Base-by-base conservation (phyloP, 2,329 filamentous ascomycete species). In the Aphanoascus verrucosus region DNA sequence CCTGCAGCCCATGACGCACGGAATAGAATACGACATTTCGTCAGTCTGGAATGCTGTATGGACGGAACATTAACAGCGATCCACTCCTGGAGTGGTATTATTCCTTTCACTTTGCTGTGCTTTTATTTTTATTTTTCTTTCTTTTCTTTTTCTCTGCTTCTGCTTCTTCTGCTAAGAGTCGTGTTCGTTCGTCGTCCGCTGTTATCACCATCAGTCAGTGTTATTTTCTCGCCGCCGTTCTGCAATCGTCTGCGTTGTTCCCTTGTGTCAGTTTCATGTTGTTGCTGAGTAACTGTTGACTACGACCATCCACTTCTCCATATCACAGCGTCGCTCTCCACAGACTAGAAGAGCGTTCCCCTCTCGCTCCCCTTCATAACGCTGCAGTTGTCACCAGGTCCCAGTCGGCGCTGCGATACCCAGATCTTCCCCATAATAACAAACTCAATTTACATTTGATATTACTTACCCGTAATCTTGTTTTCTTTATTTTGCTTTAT, bases 381-480 rank as follows among this genome's bases (percentile, higher is more conserved):
- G 6, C 14, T 28, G 23, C 23, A 28, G 7, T 28, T 28, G 23
- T 28, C 23, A 28, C 23, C 23, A 23, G 19, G 14, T 23, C 42
- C 42, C 17, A 12, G 17, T 19, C 15, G 19, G 15, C 5, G 19
- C 41, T 44, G 23, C 28, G 31, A 34, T 43, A 40, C 49, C 41
- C 49, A 43, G 41, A 43, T 51, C 32, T 38, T 40, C 50, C 11
- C 50, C 34, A 46, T 46, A 45, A 38, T 45, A 46, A 38, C 20
- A 47, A 48, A 53, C 51, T 49, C 51, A 47, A 53, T 53, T 48
- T 46, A 37, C 12, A 20, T 46, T 46, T 45, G 45, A 52, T 52
- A 37, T 52, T 23, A 46, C 37, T 45, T 46, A 45, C 49, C 49
- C 49, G 49, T 52, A 52, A 52, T 52, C 31, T 53, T 53, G 44